Conservation (phyloP, 345 rosid genomes). For the Brassica carinata region DNA sequence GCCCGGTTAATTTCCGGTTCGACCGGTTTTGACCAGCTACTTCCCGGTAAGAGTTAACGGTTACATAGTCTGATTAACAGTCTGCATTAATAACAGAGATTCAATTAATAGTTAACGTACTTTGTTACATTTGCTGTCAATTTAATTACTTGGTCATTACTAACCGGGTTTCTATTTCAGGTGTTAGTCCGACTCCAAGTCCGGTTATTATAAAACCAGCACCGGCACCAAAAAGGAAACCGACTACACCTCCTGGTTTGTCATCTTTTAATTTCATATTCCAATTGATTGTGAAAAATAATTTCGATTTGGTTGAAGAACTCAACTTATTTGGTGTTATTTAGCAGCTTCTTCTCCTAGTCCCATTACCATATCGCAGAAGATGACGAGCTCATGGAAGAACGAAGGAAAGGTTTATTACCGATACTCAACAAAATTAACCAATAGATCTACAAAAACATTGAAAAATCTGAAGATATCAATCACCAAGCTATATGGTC, state of each 20-base stretch:
- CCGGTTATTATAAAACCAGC: conserved; percentile 49
- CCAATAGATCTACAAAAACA: conserved; percentile 64
- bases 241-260: conserved; percentile 66
- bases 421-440: conserved; percentile 69
- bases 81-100: background rate
- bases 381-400: conserved; percentile 72
- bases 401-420: conserved; percentile 60
- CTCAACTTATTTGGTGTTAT: background rate
- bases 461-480: conserved; percentile 62
- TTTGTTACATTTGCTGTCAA: background rate
- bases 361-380: conserved; percentile 61
- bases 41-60: conserved; percentile 58
- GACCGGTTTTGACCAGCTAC: conserved; percentile 68
- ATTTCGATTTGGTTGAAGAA: background rate
- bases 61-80: background rate
- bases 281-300: background rate
- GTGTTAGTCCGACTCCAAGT: conserved; percentile 47
- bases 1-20: conserved; percentile 73
- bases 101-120: background rate
- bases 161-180: conserved; percentile 18
- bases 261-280: background rate
- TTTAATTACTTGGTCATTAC: background rate
- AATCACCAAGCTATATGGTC: conserved; percentile 80
- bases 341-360: conserved; percentile 53
- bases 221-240: conserved; percentile 43